Percentiles rank a stretch among this genome's conserved stretches.
Evolutionary conservation across 2,329 filamentous ascomycete genomes (phyloP).

Genomic region (Aspergillus thermomutatus): DNA sequence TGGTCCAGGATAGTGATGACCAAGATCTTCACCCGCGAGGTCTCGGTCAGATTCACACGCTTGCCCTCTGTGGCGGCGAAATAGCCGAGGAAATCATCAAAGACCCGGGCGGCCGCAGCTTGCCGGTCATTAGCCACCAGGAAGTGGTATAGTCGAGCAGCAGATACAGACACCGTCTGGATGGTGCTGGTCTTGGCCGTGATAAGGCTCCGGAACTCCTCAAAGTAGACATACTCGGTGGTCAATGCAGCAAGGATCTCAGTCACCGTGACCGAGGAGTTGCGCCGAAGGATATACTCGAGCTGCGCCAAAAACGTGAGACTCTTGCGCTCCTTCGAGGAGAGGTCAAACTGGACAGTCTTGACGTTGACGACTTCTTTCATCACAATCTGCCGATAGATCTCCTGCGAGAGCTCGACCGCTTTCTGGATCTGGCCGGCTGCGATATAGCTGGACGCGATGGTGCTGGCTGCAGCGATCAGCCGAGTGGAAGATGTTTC

Average conservation of each 20-base stretch:
- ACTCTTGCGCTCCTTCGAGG: constrained; percentile 31
- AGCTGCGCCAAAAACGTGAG: constrained; percentile 47
- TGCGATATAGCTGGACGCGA: constrained; percentile 31
- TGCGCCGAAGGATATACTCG: constrained; percentile 36
- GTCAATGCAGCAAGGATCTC: constrained; percentile 45
- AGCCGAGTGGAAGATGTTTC: constrained; percentile 30
- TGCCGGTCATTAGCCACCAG: constrained; percentile 25
- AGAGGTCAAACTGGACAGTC: constrained; percentile 30
- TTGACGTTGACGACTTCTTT: constrained; percentile 25
- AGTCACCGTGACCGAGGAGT: constrained; percentile 31
- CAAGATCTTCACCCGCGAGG: constrained; percentile 29
- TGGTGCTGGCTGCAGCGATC: constrained; percentile 29
- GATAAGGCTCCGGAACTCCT: constrained; percentile 37
- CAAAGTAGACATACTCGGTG: constrained; percentile 42
- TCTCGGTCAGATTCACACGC: constrained; percentile 21
- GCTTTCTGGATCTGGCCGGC: constrained; percentile 27
- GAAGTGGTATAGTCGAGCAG: constrained; percentile 34
- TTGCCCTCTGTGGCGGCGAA: constrained; percentile 33
- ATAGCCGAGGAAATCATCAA: constrained; percentile 30
- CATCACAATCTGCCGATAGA: constrained; percentile 35
- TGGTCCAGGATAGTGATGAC: constrained; percentile 30
- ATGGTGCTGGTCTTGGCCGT: constrained; percentile 36
- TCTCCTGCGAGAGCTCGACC: constrained; percentile 29
- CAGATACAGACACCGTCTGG: constrained; percentile 33
- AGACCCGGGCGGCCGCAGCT: constrained; percentile 23